Conservation (phyloP, 202 grass and related monocot genomes). For the Bolboschoenoplectus hybrid region DNA sequence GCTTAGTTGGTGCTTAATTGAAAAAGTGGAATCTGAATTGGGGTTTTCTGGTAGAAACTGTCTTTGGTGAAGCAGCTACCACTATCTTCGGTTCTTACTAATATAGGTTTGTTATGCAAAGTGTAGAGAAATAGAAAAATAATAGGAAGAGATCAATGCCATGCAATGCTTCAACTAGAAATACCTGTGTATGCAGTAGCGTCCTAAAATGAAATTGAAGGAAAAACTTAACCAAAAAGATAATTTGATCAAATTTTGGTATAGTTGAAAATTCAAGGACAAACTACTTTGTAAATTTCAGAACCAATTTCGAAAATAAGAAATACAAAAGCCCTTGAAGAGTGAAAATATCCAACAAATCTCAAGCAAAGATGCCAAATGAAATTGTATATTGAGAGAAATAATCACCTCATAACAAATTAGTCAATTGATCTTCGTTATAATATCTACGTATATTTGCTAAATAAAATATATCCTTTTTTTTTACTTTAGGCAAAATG, state of each 20-base stretch:
- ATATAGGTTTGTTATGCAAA: not conserved
- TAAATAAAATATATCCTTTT: slow-evolving; percentile 32
- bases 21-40: not conserved
- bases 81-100: slow-evolving; percentile 1
- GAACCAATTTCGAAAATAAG: not conserved
- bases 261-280: slow-evolving; percentile 1
- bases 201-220: not conserved
- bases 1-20: not conserved
- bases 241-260: slow-evolving; percentile 11
- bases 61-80: not conserved
- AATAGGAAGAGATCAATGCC: not conserved
- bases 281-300: slow-evolving; percentile 23
- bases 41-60: not conserved
- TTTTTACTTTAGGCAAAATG: slow-evolving; percentile 73
- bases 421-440: slow-evolving; percentile 20
- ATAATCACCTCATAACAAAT: not conserved
- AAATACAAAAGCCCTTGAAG: not conserved
- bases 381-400: not conserved
- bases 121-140: not conserved
- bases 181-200: not conserved
- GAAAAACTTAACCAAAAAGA: not conserved
- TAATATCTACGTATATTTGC: not conserved
- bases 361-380: not conserved
- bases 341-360: not conserved
- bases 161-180: not conserved